Conservation (phyloP, 768 basidiomycete genomes). For the Hysterangium stoloniferum region DNA sequence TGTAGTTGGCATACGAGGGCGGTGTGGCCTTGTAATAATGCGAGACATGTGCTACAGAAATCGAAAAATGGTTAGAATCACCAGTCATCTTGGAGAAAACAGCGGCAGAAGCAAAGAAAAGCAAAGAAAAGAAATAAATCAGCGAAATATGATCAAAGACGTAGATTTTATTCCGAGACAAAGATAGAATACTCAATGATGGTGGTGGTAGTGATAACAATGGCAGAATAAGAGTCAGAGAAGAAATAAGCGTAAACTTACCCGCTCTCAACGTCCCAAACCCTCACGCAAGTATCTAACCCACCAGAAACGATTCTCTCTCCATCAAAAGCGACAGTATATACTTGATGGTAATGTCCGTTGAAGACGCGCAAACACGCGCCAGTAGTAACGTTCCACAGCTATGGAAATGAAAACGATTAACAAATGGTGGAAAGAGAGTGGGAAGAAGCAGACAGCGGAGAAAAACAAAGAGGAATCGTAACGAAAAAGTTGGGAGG, state of each 20-base stretch:
- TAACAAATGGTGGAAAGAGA: constrained; percentile 5
- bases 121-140: too few relatives aligned
- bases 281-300: constrained; percentile 87
- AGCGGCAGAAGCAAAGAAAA: too few relatives aligned
- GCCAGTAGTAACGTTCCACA: constrained; percentile 90
- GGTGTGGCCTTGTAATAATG: constrained; percentile 85
- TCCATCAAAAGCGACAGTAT: constrained; percentile 88
- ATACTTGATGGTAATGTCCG: constrained; percentile 86
- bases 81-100: neutral
- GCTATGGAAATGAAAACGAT: constrained; percentile 29
- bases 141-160: too few relatives aligned
- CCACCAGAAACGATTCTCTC: constrained; percentile 74
- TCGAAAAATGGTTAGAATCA: neutral
- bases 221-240: neutral
- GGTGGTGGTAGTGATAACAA: too few relatives aligned
- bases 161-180: too few relatives aligned
- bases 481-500: neutral
- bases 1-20: constrained; percentile 89
- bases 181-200: too few relatives aligned
- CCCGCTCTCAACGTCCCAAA: constrained; percentile 88
- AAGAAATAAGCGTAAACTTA: constrained; percentile 29
- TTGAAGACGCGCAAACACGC: constrained; percentile 73
- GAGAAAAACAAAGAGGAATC: too few relatives aligned
- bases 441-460: too few relatives aligned
- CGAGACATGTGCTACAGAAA: constrained; percentile 58